Evolutionary conservation across 169 alveolate genomes (phyloP).

Genomic region (Plasmodium inui): DNA sequence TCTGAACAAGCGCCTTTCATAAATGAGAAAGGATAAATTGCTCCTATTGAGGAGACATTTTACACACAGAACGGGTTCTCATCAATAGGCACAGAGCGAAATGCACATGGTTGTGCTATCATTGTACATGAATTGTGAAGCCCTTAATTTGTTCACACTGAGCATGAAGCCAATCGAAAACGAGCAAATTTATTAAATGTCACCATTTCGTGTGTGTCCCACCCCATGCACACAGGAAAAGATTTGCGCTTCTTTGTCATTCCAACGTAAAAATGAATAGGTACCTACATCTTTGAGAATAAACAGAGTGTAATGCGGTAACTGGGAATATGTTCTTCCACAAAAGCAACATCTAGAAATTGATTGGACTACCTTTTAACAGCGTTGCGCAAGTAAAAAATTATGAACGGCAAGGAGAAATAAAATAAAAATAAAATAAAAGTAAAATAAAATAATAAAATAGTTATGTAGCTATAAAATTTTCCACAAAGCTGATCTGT

Average conservation of each 20-base stretch:
- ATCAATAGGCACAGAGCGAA: background rate
- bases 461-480: background rate
- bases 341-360: background rate
- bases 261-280: background rate
- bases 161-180: background rate
- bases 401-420: background rate
- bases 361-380: background rate
- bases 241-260: background rate
- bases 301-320: background rate
- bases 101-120: background rate
- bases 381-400: background rate
- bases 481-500: background rate
- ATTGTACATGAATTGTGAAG: background rate
- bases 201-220: background rate
- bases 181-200: background rate
- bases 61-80: background rate
- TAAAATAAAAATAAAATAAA: background rate
- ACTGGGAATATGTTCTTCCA: background rate
- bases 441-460: no score
- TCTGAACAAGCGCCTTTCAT: background rate
- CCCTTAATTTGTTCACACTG: background rate
- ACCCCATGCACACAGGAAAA: background rate
- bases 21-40: background rate
- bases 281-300: background rate
- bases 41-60: background rate